Percentiles rank a stretch among this genome's conserved stretches.
Evolutionary conservation across 2,329 filamentous ascomycete species (phyloP).

Genomic region (Lecanosticta acicola): DNA sequence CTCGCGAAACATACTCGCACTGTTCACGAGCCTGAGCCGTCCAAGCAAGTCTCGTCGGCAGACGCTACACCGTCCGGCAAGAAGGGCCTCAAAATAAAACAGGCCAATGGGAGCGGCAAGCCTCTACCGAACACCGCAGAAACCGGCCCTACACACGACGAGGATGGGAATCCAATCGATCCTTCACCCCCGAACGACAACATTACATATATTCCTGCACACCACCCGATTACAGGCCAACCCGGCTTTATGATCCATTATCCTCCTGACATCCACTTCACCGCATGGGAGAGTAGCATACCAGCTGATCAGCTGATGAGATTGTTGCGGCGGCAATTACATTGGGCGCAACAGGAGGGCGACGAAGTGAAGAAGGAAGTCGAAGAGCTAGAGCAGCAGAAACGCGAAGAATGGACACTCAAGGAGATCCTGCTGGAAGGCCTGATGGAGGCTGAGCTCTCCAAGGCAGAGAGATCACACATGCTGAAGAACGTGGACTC

Average conservation of each 20-base stretch:
- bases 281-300: slow-evolving; percentile 57
- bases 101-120: slow-evolving; percentile 30
- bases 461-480: slow-evolving; percentile 34
- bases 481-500: slow-evolving; percentile 32
- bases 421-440: slow-evolving; percentile 77
- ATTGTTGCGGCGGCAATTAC: slow-evolving; percentile 57
- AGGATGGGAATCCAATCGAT: slow-evolving; percentile 29
- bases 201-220: slow-evolving; percentile 53
- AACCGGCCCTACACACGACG: slow-evolving; percentile 24
- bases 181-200: slow-evolving; percentile 47
- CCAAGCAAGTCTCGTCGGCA: slow-evolving; percentile 64
- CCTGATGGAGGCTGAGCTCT: slow-evolving; percentile 64
- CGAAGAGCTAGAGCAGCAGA: slow-evolving; percentile 59
- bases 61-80: slow-evolving; percentile 49
- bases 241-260: slow-evolving; percentile 47
- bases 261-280: slow-evolving; percentile 56
- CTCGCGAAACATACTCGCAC: slow-evolving; percentile 98
- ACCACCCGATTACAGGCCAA: slow-evolving; percentile 54
- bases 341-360: slow-evolving; percentile 65
- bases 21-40: slow-evolving; percentile 91
- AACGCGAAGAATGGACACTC: slow-evolving; percentile 69
- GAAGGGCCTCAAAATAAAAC: slow-evolving; percentile 41
- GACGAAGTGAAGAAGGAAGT: slow-evolving; percentile 60
- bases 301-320: slow-evolving; percentile 64
- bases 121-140: slow-evolving; percentile 22